These are phyloP conservation scores for Neonectria hederae DNA, from an alignment of 2,329 filamentous ascomycete genomes.

Conservation along the genomic window DNA sequence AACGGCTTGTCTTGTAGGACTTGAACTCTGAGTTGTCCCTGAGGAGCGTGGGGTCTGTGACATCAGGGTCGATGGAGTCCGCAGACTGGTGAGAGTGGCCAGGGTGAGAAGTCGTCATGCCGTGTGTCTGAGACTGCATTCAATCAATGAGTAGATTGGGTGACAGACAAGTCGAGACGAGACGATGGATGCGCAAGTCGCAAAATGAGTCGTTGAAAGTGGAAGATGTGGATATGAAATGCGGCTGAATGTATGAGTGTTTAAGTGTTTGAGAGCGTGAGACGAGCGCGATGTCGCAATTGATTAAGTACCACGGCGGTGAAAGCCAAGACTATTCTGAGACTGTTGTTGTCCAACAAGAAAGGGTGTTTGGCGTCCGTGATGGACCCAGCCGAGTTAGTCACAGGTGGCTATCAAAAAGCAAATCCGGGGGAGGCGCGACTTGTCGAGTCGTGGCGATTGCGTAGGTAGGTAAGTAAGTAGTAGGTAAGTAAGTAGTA, in stretches of 20 bases:
- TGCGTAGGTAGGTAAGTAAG: background rate
- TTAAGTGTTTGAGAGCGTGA: background rate
- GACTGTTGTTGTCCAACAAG: conserved; percentile 19
- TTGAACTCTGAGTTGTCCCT: conserved; percentile 77
- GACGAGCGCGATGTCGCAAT: conserved; percentile 16
- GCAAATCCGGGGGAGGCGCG: conserved; percentile 22
- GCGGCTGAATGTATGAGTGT: background rate
- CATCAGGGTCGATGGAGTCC: conserved; percentile 51
- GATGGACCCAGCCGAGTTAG: conserved; percentile 23
- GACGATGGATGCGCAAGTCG: background rate
- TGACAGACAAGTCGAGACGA: background rate
- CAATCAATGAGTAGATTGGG: conserved; percentile 6
- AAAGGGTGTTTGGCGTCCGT: conserved; percentile 18
- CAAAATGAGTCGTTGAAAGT: background rate
- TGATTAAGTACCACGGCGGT: conserved; percentile 20
- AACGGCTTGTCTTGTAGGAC: conserved; percentile 75
- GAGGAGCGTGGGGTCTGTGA: conserved; percentile 81
- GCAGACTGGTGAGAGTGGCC: conserved; percentile 33
- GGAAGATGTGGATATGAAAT: background rate
- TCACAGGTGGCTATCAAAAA: conserved; percentile 28
- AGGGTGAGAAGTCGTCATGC: conserved; percentile 37
- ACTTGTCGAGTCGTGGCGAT: background rate
- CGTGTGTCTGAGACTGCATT: conserved; percentile 24
- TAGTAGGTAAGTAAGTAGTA: too few relatives aligned
- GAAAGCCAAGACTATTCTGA: conserved; percentile 10